Base-by-base conservation (phyloP, 2,329 filamentous ascomycete genomes). In the Fonsecaea multimorphosa region DNA sequence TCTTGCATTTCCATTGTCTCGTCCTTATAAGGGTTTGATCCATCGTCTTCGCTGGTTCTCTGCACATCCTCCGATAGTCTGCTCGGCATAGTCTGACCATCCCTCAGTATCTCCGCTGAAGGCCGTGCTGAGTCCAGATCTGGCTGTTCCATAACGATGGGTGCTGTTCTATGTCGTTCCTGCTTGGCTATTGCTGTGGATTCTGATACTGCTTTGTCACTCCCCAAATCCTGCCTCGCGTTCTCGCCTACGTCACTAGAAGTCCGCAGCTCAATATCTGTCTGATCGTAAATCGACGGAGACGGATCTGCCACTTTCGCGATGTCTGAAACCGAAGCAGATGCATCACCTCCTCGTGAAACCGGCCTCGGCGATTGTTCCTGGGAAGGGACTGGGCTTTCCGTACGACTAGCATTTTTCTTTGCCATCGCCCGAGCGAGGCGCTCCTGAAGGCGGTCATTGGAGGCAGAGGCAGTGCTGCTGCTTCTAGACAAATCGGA, bases 381-480 rank as follows among this genome's bases (percentile, higher is more conserved):
- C 31, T 44, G 52, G 22, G 58, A 81, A 29, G 84, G 78, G 68
- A 80, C 77, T 62, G 78, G 81, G 24, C 78, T 80, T 31, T 80
- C 81, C 32, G 81, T 74, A 61, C 80, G 82, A 44, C 78, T 76
- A 1, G 80, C 76, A 64, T 84, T 86, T 74, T 90, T 92, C 65
- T 89, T 89, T 2, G 89, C 92, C 73, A 97, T 87, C 32, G 93
- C 95, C 74, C 92, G 91, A 32, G 94, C 94, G 66, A 99, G 84
- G 68, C 93, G 86, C 76, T 97, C 93, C 75, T 97, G 93, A 51
- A 99, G 82, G 59, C 93, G 87, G 72, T 96, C 93, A 78, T 92
- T 95, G 67, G 86, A 82, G 70, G 87, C 85, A 68, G 83, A 86
- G 49, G 59, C 67, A 67, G 85, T 87, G 4, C 90, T 90, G 24